Evolutionary conservation across 2,329 filamentous ascomycete genomes (phyloP).

Genomic region (Calycina herbarum): DNA sequence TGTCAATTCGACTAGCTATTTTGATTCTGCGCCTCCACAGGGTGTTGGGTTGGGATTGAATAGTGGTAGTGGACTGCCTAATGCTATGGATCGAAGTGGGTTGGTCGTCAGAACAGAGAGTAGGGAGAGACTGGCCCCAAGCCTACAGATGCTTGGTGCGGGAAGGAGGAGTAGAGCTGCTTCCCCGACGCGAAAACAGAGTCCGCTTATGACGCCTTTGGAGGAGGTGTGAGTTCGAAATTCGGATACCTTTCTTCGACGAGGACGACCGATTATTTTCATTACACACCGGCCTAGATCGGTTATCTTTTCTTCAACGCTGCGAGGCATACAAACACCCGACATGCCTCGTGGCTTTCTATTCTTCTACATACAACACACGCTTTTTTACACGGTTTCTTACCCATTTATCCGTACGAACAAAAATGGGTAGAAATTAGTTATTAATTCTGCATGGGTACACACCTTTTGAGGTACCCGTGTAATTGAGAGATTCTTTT

Average conservation of each 20-base stretch:
- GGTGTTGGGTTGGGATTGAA: constrained; percentile 31
- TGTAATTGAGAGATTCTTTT: neutral
- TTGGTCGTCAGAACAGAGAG: constrained; percentile 83
- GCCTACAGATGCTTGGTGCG: constrained; percentile 53
- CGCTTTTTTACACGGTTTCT: neutral
- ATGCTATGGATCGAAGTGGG: constrained; percentile 65
- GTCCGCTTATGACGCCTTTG: constrained; percentile 53
- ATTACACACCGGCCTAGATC: neutral
- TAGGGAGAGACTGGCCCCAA: constrained; percentile 69
- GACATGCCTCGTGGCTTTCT: neutral
- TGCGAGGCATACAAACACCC: neutral
- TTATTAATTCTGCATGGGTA: constrained; percentile 1
- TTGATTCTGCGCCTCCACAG: constrained; percentile 26
- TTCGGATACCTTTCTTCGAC: neutral
- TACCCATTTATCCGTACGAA: neutral
- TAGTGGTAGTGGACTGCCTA: constrained; percentile 24
- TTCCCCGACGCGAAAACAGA: constrained; percentile 54
- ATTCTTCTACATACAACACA: neutral
- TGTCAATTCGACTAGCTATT: constrained; percentile 26
- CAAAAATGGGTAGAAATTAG: neutral
- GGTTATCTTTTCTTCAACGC: neutral
- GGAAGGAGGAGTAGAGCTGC: constrained; percentile 49
- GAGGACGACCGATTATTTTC: neutral
- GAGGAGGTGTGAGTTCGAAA: constrained; percentile 38
- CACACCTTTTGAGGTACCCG: neutral